Percentiles rank a stretch among this genome's conserved stretches.
Evolutionary conservation across 345 rosid genomes (phyloP).

Genomic region (Euphorbia lathyris): DNA sequence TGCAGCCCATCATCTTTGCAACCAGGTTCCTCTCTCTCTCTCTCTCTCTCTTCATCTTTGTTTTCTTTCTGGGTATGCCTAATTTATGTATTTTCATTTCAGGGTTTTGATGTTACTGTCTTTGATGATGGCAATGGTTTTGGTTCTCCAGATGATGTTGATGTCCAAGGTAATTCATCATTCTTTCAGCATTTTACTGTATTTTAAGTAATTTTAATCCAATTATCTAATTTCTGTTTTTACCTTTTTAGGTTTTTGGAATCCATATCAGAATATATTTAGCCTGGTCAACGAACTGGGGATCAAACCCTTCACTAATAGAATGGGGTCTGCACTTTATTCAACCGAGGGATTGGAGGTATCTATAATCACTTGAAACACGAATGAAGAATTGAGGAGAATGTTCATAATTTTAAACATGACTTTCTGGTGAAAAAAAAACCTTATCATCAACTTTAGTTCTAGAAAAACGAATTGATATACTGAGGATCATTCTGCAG

Average conservation of each 20-base stretch:
- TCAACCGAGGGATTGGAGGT: constrained; percentile 21
- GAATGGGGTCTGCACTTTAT: constrained; percentile 19
- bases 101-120: constrained; percentile 58
- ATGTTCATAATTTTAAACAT: no score
- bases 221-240: not conserved
- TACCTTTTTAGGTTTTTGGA: constrained; percentile 47
- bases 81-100: constrained; percentile 10
- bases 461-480: not conserved
- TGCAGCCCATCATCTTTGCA: constrained; percentile 59
- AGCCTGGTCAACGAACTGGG: constrained; percentile 24
- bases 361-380: not conserved
- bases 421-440: no score
- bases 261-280: constrained; percentile 51
- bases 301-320: constrained; percentile 21
- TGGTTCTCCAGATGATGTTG: constrained; percentile 45
- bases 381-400: no score
- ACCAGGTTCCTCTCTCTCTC: constrained; percentile 31
- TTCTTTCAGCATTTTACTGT: not conserved
- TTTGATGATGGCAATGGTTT: constrained; percentile 48
- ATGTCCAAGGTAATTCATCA: constrained; percentile 44
- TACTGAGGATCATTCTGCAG: constrained; percentile 29
- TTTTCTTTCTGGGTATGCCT: no score
- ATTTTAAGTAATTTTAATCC: not conserved
- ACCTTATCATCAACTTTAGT: no score
- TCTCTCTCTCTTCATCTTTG: no score